Evolutionary conservation across 177 flowering plant genomes (phyloP).

Genomic region (Tripterygium wilfordii): DNA sequence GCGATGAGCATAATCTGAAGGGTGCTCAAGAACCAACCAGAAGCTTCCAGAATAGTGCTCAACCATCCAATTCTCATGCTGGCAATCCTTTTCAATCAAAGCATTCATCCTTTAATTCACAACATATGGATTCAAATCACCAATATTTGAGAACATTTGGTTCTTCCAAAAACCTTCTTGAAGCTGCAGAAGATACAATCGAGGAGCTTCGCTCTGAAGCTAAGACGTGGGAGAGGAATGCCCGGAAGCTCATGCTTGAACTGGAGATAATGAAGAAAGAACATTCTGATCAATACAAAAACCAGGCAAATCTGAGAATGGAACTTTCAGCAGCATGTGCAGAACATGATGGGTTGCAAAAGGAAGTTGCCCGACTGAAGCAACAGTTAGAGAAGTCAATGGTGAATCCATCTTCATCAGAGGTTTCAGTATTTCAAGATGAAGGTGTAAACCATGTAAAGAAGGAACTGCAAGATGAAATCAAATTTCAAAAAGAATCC

Average conservation of each 20-base stretch:
- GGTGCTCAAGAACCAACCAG: constrained; percentile 37
- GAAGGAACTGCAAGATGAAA: constrained; percentile 59
- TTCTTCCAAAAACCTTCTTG: constrained; percentile 51
- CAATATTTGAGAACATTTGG: constrained; percentile 21
- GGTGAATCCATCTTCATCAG: constrained; percentile 22
- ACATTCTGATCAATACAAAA: constrained; percentile 50
- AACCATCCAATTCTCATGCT: constrained; percentile 12
- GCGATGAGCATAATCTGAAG: constrained; percentile 16
- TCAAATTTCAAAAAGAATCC: constrained; percentile 58
- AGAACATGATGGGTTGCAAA: constrained; percentile 57
- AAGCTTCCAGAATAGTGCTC: constrained; percentile 25
- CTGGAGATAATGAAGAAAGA: constrained; percentile 56
- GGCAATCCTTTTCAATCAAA: constrained; percentile 34
- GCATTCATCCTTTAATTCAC: constrained; percentile 42
- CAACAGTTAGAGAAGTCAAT: constrained; percentile 29
- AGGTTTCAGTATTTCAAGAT: constrained; percentile 23
- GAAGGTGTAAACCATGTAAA: constrained; percentile 21
- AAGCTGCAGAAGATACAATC: constrained; percentile 62
- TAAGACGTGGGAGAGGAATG: constrained; percentile 83
- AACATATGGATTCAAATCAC: constrained; percentile 18
- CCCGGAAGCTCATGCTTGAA: constrained; percentile 63
- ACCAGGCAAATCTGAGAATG: constrained; percentile 38
- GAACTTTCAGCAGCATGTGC: constrained; percentile 59
- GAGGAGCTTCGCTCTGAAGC: constrained; percentile 70
- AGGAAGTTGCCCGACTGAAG: constrained; percentile 52